Conservation (phyloP, 257 asterid genomes). For the Mitragyna speciosa region DNA sequence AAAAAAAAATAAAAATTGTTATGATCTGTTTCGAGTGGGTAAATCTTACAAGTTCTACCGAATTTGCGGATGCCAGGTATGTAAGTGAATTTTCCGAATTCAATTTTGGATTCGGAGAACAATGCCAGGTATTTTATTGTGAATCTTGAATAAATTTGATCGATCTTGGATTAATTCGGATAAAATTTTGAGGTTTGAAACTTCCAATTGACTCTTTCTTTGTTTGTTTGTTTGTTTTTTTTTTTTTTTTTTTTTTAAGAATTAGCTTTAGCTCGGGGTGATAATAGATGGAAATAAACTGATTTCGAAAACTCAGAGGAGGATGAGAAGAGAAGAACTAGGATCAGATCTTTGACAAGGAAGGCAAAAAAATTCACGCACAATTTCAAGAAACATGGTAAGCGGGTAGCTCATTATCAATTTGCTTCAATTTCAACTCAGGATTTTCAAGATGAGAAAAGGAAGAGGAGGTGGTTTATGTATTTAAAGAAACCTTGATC, state of each 20-base stretch:
- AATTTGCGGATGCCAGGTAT: too few species aligned
- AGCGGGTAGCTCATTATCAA: slow-evolving; percentile 58
- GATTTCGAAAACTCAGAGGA: slow-evolving; percentile 50
- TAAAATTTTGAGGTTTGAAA: neutral
- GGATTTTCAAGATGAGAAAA: slow-evolving; percentile 71
- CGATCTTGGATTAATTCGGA: neutral
- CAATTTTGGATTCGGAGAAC: slow-evolving; percentile 28
- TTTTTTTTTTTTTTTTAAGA: slow-evolving; percentile 25
- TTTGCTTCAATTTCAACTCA: slow-evolving; percentile 74
- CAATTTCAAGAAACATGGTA: slow-evolving; percentile 41
- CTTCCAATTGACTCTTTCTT: neutral
- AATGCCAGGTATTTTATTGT: slow-evolving; percentile 66
- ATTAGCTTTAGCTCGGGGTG: slow-evolving; percentile 36
- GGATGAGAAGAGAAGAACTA: slow-evolving; percentile 46
- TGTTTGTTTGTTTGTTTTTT: too few species aligned
- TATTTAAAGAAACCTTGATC: slow-evolving; percentile 60
- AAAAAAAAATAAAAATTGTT: too few species aligned
- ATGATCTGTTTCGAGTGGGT: neutral
- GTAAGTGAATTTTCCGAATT: too few species aligned
- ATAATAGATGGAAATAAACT: slow-evolving; percentile 35
- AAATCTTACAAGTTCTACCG: neutral
- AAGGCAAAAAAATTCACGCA: slow-evolving; percentile 42
- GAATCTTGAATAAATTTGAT: neutral
- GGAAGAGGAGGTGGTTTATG: slow-evolving; percentile 71
- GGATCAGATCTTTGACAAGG: slow-evolving; percentile 46